Percentiles rank a stretch among this genome's conserved stretches.
These are phyloP conservation scores for Diaporthe humulicola DNA, from an alignment of 2,329 filamentous ascomycete genomes.

Conservation along the genomic window DNA sequence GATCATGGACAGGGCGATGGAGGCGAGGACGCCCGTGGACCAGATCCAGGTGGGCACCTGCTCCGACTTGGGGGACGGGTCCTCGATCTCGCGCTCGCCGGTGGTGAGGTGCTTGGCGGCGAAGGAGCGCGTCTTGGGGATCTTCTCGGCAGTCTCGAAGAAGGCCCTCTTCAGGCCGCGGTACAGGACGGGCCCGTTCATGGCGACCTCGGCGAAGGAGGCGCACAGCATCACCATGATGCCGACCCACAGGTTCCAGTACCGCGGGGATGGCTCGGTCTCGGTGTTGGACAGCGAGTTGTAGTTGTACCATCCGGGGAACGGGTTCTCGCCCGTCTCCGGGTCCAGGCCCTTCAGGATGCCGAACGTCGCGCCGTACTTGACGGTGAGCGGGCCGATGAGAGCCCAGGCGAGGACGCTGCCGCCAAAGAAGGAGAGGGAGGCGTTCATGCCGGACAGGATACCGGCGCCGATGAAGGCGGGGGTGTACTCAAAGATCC, in stretches of 20 bases:
- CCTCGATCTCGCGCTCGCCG: slow-evolving; percentile 49
- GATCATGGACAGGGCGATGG: slow-evolving; percentile 64
- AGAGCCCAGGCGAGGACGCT: slow-evolving; percentile 68
- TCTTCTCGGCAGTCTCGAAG: slow-evolving; percentile 56
- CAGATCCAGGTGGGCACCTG: slow-evolving; percentile 68
- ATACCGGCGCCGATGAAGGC: slow-evolving; percentile 71
- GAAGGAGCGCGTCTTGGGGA: slow-evolving; percentile 52
- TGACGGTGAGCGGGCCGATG: slow-evolving; percentile 69
- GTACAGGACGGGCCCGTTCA: slow-evolving; percentile 56
- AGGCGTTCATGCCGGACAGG: slow-evolving; percentile 70
- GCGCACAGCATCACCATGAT: slow-evolving; percentile 57
- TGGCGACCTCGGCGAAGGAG: slow-evolving; percentile 54
- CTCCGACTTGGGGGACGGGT: slow-evolving; percentile 60
- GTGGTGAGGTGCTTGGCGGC: slow-evolving; percentile 57
- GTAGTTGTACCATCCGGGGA: slow-evolving; percentile 47
- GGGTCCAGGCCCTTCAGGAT: slow-evolving; percentile 60
- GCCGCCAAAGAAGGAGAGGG: slow-evolving; percentile 69
- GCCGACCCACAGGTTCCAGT: slow-evolving; percentile 58
- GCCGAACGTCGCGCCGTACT: slow-evolving; percentile 63
- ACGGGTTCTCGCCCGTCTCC: slow-evolving; percentile 10
- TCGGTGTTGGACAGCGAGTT: slow-evolving; percentile 47
- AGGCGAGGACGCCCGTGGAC: slow-evolving; percentile 60
- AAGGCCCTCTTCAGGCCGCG: slow-evolving; percentile 58
- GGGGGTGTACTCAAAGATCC: slow-evolving; percentile 69
- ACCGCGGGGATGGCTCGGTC: slow-evolving; percentile 52